Conservation (phyloP, 2,329 filamentous ascomycete species). For the Dothideomycetes sp. region DNA sequence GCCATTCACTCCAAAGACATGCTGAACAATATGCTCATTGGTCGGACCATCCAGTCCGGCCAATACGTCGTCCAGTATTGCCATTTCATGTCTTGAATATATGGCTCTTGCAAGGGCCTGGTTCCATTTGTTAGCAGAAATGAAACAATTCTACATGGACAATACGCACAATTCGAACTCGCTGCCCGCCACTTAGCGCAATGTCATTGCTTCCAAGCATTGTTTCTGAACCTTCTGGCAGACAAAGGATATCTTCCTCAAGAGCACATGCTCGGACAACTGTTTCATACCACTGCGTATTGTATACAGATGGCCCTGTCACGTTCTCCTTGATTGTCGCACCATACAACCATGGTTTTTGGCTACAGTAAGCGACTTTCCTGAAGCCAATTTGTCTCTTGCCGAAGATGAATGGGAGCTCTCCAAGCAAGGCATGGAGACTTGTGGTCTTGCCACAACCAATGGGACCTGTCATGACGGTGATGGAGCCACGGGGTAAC, state of each 20-base stretch:
- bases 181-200: conserved; percentile 44
- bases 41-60: conserved; percentile 55
- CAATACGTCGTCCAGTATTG: conserved; percentile 77
- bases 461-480: not conserved
- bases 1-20: not conserved
- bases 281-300: conserved; percentile 26
- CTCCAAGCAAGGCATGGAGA: not conserved
- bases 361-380: not conserved
- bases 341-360: not conserved
- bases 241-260: conserved; percentile 32
- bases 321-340: not conserved
- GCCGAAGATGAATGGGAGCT: not conserved
- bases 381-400: too few relatives aligned
- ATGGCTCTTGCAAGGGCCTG: conserved; percentile 64
- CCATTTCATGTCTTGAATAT: conserved; percentile 66
- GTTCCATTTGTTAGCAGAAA: too few relatives aligned
- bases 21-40: not conserved
- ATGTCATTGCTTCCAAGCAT: conserved; percentile 44
- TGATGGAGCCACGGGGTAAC: too few relatives aligned
- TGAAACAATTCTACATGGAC: too few relatives aligned
- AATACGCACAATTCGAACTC: too few relatives aligned
- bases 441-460: not conserved
- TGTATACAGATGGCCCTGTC: not conserved
- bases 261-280: conserved; percentile 30
- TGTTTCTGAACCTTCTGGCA: too few relatives aligned